Conservation (phyloP, 1,139 yeast genomes). For the Taiozyma sp. region DNA sequence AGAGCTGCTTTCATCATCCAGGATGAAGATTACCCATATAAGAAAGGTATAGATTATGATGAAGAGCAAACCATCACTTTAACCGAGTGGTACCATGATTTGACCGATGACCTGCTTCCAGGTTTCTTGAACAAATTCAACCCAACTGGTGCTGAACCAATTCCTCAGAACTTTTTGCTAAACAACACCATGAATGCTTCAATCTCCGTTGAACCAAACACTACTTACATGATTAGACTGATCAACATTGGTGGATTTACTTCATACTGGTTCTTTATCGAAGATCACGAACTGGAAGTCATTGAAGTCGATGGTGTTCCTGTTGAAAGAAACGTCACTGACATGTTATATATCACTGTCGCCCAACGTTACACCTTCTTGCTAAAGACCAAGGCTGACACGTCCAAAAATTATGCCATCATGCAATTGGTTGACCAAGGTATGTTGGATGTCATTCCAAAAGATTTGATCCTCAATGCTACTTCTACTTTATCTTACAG, state of each 20-base stretch:
- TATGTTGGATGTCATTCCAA: constrained; percentile 74
- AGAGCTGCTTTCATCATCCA: constrained; percentile 74
- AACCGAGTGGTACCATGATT: constrained; percentile 82
- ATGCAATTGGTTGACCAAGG: constrained; percentile 72
- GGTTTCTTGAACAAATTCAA: constrained; percentile 65
- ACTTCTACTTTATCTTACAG: constrained; percentile 71
- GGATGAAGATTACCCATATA: constrained; percentile 47
- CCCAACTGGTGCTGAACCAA: constrained; percentile 97
- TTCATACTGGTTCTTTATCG: constrained; percentile 80
- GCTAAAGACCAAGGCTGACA: constrained; percentile 59
- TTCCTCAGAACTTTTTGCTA: constrained; percentile 74
- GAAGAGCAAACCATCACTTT: constrained; percentile 68
- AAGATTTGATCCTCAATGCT: constrained; percentile 56
- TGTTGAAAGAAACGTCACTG: constrained; percentile 61
- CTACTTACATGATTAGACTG: constrained; percentile 73
- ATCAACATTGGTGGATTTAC: constrained; percentile 84
- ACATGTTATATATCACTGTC: constrained; percentile 58
- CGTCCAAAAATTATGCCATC: constrained; percentile 65
- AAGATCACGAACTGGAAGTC: constrained; percentile 76
- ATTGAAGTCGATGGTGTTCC: constrained; percentile 82
- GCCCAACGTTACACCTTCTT: constrained; percentile 81
- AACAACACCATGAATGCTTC: constrained; percentile 74
- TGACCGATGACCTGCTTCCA: constrained; percentile 46
- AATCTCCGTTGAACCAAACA: constrained; percentile 71
- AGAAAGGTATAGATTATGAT: constrained; percentile 54